Conservation (phyloP, 345 rosid genomes). For the Cochlearia excelsa region DNA sequence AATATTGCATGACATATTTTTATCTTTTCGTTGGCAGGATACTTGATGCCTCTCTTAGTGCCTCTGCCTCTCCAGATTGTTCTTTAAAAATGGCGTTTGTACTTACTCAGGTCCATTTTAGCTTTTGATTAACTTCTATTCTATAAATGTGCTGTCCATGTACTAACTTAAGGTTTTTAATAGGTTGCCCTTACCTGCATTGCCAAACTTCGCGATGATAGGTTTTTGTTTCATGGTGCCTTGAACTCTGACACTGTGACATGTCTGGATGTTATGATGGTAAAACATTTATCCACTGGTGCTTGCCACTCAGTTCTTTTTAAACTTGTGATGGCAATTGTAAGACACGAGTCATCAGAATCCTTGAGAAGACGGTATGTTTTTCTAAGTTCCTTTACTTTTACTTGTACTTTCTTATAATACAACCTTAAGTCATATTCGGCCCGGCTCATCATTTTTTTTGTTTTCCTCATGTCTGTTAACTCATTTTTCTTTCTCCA, state of each 20-base stretch:
- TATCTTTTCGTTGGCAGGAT: conserved; percentile 52
- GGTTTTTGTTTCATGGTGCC: conserved; percentile 60
- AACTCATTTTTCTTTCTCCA: conserved; percentile 24
- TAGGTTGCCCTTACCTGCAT: conserved; percentile 98
- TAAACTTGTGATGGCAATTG: conserved; percentile 80
- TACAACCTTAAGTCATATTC: conserved; percentile 23
- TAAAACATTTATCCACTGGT: conserved; percentile 83
- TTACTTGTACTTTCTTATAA: conserved; percentile 4
- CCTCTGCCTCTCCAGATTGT: conserved; percentile 96
- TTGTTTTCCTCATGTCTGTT: background rate
- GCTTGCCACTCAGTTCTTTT: conserved; percentile 81
- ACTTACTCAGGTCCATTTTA: conserved; percentile 61
- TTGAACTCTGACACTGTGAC: conserved; percentile 69
- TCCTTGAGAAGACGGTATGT: conserved; percentile 91
- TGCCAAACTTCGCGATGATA: conserved; percentile 92
- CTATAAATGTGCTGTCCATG: background rate
- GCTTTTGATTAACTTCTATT: conserved; percentile 7
- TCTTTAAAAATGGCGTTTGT: conserved; percentile 86
- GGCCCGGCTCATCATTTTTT: background rate
- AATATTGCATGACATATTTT: conserved; percentile 30
- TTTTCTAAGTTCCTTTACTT: conserved; percentile 20
- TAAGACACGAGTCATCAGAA: conserved; percentile 90
- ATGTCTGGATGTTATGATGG: conserved; percentile 75
- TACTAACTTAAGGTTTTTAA: conserved; percentile 27
- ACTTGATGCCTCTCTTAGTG: conserved; percentile 84